phyloP scores from a whole-genome alignment of 179 eudicot genomes.

The Patellifolia procumbens region DNA sequence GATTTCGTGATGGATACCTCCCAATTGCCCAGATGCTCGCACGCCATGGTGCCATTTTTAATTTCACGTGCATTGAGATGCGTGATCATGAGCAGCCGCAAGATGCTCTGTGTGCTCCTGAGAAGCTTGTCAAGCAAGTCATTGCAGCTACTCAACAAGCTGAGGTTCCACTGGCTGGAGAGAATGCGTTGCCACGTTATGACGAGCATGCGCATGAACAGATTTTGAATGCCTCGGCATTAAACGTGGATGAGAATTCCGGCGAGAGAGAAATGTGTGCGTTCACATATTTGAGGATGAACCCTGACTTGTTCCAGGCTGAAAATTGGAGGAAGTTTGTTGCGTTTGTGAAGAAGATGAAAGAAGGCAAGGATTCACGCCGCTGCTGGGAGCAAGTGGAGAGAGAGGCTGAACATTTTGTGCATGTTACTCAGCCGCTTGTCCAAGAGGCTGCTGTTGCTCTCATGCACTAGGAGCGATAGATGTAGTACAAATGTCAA shows the following conservation, averaged over 20 bases:
- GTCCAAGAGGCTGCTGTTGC: slow-evolving; percentile 94
- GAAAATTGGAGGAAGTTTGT: slow-evolving; percentile 92
- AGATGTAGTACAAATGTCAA: neutral
- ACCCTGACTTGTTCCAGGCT: slow-evolving; percentile 74
- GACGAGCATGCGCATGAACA: slow-evolving; percentile 84
- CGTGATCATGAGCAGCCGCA: slow-evolving; percentile 97
- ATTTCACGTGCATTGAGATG: slow-evolving; percentile 98
- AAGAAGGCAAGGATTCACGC: slow-evolving; percentile 59
- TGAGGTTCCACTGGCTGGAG: slow-evolving; percentile 77
- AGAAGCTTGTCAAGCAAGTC: slow-evolving; percentile 85
- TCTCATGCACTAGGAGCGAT: slow-evolving; percentile 42
- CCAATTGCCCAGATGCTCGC: slow-evolving; percentile 87
- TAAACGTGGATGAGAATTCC: slow-evolving; percentile 45
- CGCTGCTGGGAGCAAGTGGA: slow-evolving; percentile 81
- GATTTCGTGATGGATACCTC: slow-evolving; percentile 76
- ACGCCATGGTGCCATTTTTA: slow-evolving; percentile 80
- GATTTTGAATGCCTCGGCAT: slow-evolving; percentile 55
- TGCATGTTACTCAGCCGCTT: slow-evolving; percentile 57
- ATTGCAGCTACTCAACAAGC: slow-evolving; percentile 70
- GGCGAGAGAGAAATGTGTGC: slow-evolving; percentile 82
- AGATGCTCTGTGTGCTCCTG: slow-evolving; percentile 88
- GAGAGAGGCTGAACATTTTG: slow-evolving; percentile 86
- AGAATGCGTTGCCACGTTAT: slow-evolving; percentile 84
- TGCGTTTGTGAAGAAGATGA: slow-evolving; percentile 91
- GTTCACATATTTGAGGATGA: slow-evolving; percentile 91